Evolutionary conservation across 495 filamentous ascomycete species (phyloP), one percentile per base, ranked within the genome.

Genomic region (Cairneyella variabilis): DNA sequence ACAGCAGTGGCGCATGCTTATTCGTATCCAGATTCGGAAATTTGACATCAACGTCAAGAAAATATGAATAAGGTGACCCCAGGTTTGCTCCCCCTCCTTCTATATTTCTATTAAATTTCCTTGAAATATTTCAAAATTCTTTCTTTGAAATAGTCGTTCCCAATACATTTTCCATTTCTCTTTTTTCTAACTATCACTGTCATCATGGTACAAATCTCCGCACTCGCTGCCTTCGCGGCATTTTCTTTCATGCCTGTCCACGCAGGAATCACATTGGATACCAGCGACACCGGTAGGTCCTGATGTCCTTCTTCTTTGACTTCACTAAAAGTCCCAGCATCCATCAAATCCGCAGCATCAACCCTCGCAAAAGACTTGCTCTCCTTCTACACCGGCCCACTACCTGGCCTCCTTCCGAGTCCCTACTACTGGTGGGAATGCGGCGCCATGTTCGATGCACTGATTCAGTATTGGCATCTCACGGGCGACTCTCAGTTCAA

Each of bases 391-490:
- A 86, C 80, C 3, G 86, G 86, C 12, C 43, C 51, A 26, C 78
- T 78, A 21, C 76, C 79, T 3, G 83, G 83, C 25, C 69, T 82
- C 6, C 75, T 86, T 48, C 86, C 86, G 88, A 86, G 86, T 27
- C 49, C 49, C 8, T 53, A 53, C 23, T 46, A 21, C 47, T 57
- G 54, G 56, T 92, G 88, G 88, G 84, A 91, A 66, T 83, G 76
- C 14, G 79, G 83, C 14, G 84, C 85, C 30, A 86, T 89, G 79
- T 90, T 88, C 60, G 84, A 85, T 62, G 72, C 77, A 3, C 16
- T 84, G 52, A 74, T 88, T 41, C 73, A 86, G 53, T 89, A 89
- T 66, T 88, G 80, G 78, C 77, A 80, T 57, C 81, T 80, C 45
- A 87, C 84, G 0, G 80, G 82, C 20, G 82, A 89, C 53, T 57